Base-by-base conservation (phyloP, 2,329 filamentous ascomycete species). In the Verticillium alfalfae region DNA sequence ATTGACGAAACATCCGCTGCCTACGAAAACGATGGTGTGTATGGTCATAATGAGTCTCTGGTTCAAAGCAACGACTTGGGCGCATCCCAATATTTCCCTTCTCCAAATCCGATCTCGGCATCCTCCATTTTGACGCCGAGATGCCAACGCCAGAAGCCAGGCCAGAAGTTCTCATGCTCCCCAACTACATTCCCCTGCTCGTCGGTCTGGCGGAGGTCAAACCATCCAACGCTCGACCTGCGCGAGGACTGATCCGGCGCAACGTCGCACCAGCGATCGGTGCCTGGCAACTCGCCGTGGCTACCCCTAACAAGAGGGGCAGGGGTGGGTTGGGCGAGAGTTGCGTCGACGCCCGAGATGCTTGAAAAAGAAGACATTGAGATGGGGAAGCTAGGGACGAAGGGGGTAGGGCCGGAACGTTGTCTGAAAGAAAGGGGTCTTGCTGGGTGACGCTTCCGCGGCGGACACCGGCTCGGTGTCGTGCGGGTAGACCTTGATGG, bases 251-350 rank as follows among this genome's bases (percentile, higher is more conserved):
- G 66, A 0, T 55, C 60, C 1, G 77, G 76, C 22, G 69, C 41
- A 34, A 79, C 67, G 60, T 71, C 70, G 65, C 73, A 77, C 82
- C 82, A 84, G n/a, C 68, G 67, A 16, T 78, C 68, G 0, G 81
- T 83, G 2, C 79, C 78, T 1, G 75, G 72, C 1, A 83, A 69
- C 67, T 83, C 81, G 37, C 69, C 73, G 55, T 75, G 71, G 49
- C 69, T 72, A 4, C 72, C 75, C n/a, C n/a, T n/a, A n/a, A n/a
- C n/a, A n/a, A n/a, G 2, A 69, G 65, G 0, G 81, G 81, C 0
- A 84, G 67, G 0, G 82, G 82, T 2, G 82, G 82, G 82, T 54
- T 81, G 78, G n/a, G 80, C 78, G 10, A 84, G 68, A 0, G 70
- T 73, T 1, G 74, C 66, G 62, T 80, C 72, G 37, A 83, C 61